Percentiles rank a stretch among this genome's conserved stretches.
These are phyloP conservation scores for Davidsoniella neocaledoniae DNA, from an alignment of 2,329 filamentous ascomycete species.

Conservation along the genomic window DNA sequence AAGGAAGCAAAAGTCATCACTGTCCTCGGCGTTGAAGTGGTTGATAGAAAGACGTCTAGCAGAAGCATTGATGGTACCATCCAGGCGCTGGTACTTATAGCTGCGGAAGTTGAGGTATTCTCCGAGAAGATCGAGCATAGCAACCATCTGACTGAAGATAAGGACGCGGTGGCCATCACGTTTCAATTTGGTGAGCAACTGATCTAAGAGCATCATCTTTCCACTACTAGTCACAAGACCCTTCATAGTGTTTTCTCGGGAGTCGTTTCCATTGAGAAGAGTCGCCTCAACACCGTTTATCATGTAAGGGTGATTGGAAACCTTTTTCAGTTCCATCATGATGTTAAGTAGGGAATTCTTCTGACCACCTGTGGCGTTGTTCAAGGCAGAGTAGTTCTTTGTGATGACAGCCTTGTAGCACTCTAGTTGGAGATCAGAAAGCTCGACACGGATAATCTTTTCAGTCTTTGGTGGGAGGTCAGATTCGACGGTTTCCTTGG, in stretches of 20 bases:
- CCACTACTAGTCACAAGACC: conserved; percentile 91
- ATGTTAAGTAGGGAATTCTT: conserved; percentile 94
- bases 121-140: conserved; percentile 89
- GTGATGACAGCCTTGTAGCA: conserved; percentile 99
- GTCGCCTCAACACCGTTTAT: conserved; percentile 87
- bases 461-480: conserved; percentile 94
- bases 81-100: conserved; percentile 88
- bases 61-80: conserved; percentile 82
- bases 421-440: conserved; percentile 89
- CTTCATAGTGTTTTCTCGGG: conserved; percentile 80
- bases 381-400: conserved; percentile 85
- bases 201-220: conserved; percentile 98
- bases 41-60: conserved; percentile 89
- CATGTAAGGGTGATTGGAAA: conserved; percentile 97
- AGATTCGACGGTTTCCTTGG: conserved; percentile 93
- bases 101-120: conserved; percentile 86
- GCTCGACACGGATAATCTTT: conserved; percentile 94
- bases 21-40: conserved; percentile 94
- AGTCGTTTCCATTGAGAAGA: conserved; percentile 61
- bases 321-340: conserved; percentile 99
- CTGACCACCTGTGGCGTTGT: conserved; percentile 74
- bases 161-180: conserved; percentile 88
- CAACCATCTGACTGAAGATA: conserved; percentile 99
- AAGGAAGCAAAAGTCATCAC: conserved; percentile 90
- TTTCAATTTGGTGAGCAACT: conserved; percentile 83